phyloP scores from a whole-genome alignment of 352 stramenopile genomes.

The Phytophthora quininea region DNA sequence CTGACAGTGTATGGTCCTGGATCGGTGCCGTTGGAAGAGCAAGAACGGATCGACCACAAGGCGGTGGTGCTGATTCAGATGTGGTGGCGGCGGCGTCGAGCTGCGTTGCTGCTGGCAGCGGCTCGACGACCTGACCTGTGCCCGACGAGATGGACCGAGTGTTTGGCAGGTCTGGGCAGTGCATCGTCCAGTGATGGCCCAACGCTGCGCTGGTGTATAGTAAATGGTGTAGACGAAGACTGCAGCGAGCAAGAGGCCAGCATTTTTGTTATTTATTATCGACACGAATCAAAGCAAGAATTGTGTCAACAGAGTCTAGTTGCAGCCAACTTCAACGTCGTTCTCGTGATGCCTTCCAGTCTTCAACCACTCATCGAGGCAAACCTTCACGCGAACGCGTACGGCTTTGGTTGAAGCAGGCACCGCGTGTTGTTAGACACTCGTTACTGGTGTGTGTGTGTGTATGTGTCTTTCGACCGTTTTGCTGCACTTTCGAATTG shows the following conservation, averaged over 20 bases:
- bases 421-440: background rate
- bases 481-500: constrained; percentile 21
- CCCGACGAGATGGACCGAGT: constrained; percentile 30
- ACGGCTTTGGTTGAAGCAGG: background rate
- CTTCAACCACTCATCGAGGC: constrained; percentile 35
- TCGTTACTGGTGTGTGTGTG: too few species aligned
- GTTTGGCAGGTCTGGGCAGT: constrained; percentile 29
- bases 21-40: constrained; percentile 89
- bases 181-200: constrained; percentile 34
- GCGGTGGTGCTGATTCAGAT: constrained; percentile 81
- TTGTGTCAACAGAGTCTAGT: too few species aligned
- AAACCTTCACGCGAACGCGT: constrained; percentile 9
- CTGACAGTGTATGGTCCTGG: constrained; percentile 85
- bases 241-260: constrained; percentile 16
- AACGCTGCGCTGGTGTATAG: constrained; percentile 28
- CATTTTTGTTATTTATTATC: constrained; percentile 44
- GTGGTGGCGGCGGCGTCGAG: constrained; percentile 79
- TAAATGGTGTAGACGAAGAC: constrained; percentile 26
- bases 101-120: constrained; percentile 63
- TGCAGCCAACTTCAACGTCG: constrained; percentile 15
- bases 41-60: constrained; percentile 86
- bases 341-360: background rate
- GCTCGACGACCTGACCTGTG: constrained; percentile 61
- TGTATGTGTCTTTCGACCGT: too few species aligned
- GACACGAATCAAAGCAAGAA: background rate